Evolutionary conservation across 495 filamentous ascomycete genomes (phyloP).

Genomic region (Penicillium tannophilum): DNA sequence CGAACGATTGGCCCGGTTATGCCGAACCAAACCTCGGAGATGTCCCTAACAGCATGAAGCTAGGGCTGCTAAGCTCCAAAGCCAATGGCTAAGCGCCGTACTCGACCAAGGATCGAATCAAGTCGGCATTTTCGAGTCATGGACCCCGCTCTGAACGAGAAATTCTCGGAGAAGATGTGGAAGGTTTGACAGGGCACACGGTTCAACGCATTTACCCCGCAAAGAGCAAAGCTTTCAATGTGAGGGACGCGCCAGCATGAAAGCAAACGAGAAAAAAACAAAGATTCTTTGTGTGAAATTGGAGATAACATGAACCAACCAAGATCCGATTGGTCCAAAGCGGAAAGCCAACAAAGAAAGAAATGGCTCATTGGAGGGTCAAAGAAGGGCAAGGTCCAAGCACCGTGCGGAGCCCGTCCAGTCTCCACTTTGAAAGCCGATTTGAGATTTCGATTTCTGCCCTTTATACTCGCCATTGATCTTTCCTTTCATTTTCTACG

Average conservation of each 20-base stretch:
- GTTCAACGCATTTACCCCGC: neutral
- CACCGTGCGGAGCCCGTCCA: conserved; percentile 2
- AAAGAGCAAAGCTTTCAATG: neutral
- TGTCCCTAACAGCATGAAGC: neutral
- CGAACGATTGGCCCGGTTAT: conserved; percentile 1
- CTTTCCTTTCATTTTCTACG: neutral
- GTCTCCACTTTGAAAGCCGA: neutral
- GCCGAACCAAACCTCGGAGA: neutral
- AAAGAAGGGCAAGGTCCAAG: neutral
- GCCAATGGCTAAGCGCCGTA: conserved; percentile 9
- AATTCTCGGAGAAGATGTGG: neutral
- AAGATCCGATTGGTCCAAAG: neutral
- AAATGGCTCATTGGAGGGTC: neutral
- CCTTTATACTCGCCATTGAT: conserved; percentile 1
- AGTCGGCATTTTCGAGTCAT: neutral
- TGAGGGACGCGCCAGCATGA: neutral
- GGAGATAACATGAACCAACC: neutral
- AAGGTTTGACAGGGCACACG: neutral
- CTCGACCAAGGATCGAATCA: conserved; percentile 3
- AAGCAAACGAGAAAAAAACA: neutral
- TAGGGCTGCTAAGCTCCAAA: conserved; percentile 2
- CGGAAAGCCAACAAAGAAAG: neutral
- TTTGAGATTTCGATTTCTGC: conserved; percentile 1
- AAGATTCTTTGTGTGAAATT: neutral
- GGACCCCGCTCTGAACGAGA: neutral